A percentile compares a stretch with the other conserved stretches of the same genome.
Conservation (phyloP, 768 basidiomycete genomes). For the Psilocybe cubensis region DNA sequence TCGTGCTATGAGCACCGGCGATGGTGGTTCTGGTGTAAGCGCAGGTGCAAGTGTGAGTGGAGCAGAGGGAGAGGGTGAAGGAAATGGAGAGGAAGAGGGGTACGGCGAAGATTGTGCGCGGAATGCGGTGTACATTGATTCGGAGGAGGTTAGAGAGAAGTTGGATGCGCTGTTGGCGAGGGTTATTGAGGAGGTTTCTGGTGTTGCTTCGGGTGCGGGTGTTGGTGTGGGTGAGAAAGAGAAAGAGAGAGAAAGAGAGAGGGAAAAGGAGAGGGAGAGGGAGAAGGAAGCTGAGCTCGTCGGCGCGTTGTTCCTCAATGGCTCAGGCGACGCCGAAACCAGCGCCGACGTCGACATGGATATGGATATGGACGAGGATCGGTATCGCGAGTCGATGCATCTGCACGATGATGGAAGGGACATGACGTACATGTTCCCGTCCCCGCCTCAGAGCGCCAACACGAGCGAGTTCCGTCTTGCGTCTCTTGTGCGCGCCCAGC, state of each 20-base stretch:
- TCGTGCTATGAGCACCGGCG: too few relatives aligned
- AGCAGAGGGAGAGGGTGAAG: neutral
- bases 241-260: conserved; percentile 6
- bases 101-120: conserved; percentile 13
- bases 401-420: neutral
- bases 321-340: neutral
- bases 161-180: conserved; percentile 26
- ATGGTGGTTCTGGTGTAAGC: neutral
- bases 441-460: neutral
- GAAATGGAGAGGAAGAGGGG: neutral
- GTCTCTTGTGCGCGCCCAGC: neutral
- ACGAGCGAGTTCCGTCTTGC: neutral
- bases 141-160: conserved; percentile 31
- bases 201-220: conserved; percentile 7
- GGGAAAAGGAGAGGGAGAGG: conserved; percentile 10
- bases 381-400: too few relatives aligned
- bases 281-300: neutral
- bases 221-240: conserved; percentile 5
- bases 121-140: conserved; percentile 40
- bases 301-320: neutral
- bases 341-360: neutral
- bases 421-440: neutral
- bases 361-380: too few relatives aligned
- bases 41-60: neutral
- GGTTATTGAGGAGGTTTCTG: conserved; percentile 14